phyloP scores from a whole-genome alignment of 2,329 filamentous ascomycete species.

The Biscogniauxia sp. region DNA sequence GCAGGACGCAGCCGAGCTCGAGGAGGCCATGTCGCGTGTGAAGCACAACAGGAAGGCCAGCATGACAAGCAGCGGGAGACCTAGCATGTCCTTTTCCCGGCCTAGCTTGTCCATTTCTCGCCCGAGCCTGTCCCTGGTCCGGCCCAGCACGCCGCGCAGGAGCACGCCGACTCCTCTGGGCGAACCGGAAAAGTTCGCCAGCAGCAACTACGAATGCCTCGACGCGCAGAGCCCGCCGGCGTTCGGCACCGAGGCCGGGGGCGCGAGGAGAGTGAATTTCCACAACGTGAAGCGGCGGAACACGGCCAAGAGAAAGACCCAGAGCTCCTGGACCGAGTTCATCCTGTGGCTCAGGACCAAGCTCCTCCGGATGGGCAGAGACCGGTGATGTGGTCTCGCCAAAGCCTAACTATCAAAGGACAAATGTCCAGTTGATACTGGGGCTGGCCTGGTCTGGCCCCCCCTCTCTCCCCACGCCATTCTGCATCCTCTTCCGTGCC shows the following conservation, averaged over 20 bases:
- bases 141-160: slow-evolving; percentile 28
- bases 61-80: slow-evolving; percentile 29
- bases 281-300: slow-evolving; percentile 40
- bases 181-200: slow-evolving; percentile 45
- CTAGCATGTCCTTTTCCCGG: slow-evolving; percentile 25
- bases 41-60: slow-evolving; percentile 33
- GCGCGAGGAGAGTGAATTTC: slow-evolving; percentile 44
- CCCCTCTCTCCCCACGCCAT: neutral
- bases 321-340: slow-evolving; percentile 61
- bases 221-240: slow-evolving; percentile 28
- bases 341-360: slow-evolving; percentile 64
- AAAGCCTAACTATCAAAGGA: no score
- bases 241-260: slow-evolving; percentile 31
- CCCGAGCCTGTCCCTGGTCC: slow-evolving; percentile 24
- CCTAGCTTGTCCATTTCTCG: slow-evolving; percentile 22
- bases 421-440: neutral
- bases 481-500: neutral
- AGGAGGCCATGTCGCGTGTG: slow-evolving; percentile 29
- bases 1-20: slow-evolving; percentile 35
- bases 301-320: slow-evolving; percentile 58
- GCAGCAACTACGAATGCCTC: slow-evolving; percentile 46
- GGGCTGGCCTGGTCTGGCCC: no score
- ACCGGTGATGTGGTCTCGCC: slow-evolving; percentile 4
- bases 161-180: slow-evolving; percentile 18
- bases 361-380: slow-evolving; percentile 41